These are phyloP conservation scores for Hypoxylon sp. DNA, from an alignment of 2,329 filamentous ascomycete species.

Conservation along the genomic window DNA sequence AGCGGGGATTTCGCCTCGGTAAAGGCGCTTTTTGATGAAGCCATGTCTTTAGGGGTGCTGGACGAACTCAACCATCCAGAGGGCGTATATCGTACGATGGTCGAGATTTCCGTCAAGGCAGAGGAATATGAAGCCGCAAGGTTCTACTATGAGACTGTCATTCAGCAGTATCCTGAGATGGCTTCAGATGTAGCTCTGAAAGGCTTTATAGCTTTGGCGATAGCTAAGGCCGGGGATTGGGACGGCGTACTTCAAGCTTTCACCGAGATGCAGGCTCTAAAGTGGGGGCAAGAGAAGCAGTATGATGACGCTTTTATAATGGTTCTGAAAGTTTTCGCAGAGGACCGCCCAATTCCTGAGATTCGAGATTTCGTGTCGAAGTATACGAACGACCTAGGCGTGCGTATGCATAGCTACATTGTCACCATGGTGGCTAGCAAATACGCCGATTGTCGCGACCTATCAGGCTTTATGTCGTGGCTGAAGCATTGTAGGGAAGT, in stretches of 20 bases:
- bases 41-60: constrained; percentile 47
- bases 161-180: constrained; percentile 48
- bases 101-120: constrained; percentile 59
- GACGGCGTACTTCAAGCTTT: constrained; percentile 56
- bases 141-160: constrained; percentile 50
- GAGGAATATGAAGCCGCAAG: constrained; percentile 53
- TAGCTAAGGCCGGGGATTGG: constrained; percentile 61
- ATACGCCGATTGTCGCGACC: constrained; percentile 59
- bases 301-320: constrained; percentile 57
- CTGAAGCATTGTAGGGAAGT: constrained; percentile 56
- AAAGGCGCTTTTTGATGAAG: constrained; percentile 51
- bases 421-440: constrained; percentile 62
- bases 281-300: constrained; percentile 26
- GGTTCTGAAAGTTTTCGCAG: constrained; percentile 58
- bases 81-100: constrained; percentile 57
- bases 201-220: constrained; percentile 56
- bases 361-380: constrained; percentile 58
- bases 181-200: constrained; percentile 55
- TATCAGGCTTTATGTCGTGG: constrained; percentile 59
- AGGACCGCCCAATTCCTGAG: constrained; percentile 58
- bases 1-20: constrained; percentile 48
- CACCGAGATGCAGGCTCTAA: constrained; percentile 43
- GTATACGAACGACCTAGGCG: constrained; percentile 56
- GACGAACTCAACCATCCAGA: constrained; percentile 49
- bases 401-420: constrained; percentile 56